phyloP scores from a whole-genome alignment of 345 rosid species.

The Cardamine resedifolia region DNA sequence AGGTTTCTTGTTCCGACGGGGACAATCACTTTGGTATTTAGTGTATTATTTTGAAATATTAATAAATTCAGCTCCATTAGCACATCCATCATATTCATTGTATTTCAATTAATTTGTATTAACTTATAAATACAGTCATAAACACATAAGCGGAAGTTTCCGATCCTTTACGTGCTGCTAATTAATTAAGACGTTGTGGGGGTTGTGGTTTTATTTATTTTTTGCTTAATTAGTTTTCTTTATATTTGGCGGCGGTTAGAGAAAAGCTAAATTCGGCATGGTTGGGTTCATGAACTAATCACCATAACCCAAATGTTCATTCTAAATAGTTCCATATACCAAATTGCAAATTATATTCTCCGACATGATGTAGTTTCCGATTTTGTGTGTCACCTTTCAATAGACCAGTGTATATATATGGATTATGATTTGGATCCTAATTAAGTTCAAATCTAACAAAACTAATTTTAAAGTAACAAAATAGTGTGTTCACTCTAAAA shows the following conservation, averaged over 20 bases:
- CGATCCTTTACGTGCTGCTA: conserved; percentile 30
- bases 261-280: conserved; percentile 32
- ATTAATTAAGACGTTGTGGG: conserved; percentile 12
- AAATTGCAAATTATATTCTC: conserved; percentile 30
- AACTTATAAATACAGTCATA: conserved; percentile 24
- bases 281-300: conserved; percentile 40
- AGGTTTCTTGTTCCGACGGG: conserved; percentile 36
- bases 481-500: background rate
- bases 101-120: conserved; percentile 9
- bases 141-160: conserved; percentile 38
- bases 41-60: background rate
- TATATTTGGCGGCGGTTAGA: conserved; percentile 36
- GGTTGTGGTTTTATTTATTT: conserved; percentile 13
- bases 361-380: conserved; percentile 9
- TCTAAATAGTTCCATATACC: conserved; percentile 30
- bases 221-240: background rate
- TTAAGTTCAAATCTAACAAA: background rate
- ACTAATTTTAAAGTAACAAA: background rate
- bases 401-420: background rate
- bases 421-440: background rate
- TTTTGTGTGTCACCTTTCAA: conserved; percentile 22
- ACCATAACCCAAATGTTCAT: conserved; percentile 16
- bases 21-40: conserved; percentile 25
- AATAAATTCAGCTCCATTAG: conserved; percentile 16
- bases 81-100: conserved; percentile 16